Evolutionary conservation across 176 grass and related monocot species (phyloP), one percentile per base, ranked within the genome.

Genomic region (Coix lacrymajobi): DNA sequence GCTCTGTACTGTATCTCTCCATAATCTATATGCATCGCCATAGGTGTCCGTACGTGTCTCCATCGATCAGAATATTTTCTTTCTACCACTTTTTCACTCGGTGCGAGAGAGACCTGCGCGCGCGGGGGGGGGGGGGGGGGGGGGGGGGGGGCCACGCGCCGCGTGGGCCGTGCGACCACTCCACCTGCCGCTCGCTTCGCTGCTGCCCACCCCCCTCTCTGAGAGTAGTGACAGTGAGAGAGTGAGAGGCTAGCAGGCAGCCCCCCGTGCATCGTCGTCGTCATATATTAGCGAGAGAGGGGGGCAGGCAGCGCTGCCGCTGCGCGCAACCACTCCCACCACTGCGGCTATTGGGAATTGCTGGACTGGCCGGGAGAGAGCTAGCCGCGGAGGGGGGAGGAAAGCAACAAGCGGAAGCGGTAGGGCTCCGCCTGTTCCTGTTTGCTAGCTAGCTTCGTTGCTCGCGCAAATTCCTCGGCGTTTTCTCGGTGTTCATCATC

Each of bases 321-420:
- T 20, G 1, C 38, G 1, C 38, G 52, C 83, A 82, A 82, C 88
- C 83, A 86, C 78, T 82, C 87, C 70, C 49, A 39, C 29, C 40
- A 56, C 61, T 68, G 5, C 74, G 66, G 0, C 61, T 63, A 10
- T n/a, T 26, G 26, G n/a, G n/a, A n/a, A n/a, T 12, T 25, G 56
- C 81, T 44, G 5, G 7, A 4, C 31, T 16, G 29, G 57, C 26
- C 12, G 17, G 76, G 69, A 52, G 66, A 79, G 66, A 79, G 73
- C 60, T 61, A 51, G 40, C 62, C 28, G 66, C 43, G 24, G 40
- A 37, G 51, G 36, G 79, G 63, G 57, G 64, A 25, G 76, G 48
- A 13, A 89, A 85, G 77, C 70, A 82, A 89, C 88, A 89, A 87
- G 85, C 17, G 77, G 69, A 85, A 79, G 84, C 14, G 78, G 64